Evolutionary conservation across 805 yeast species (phyloP).

Genomic region (Saccharomycopsis sp.): DNA sequence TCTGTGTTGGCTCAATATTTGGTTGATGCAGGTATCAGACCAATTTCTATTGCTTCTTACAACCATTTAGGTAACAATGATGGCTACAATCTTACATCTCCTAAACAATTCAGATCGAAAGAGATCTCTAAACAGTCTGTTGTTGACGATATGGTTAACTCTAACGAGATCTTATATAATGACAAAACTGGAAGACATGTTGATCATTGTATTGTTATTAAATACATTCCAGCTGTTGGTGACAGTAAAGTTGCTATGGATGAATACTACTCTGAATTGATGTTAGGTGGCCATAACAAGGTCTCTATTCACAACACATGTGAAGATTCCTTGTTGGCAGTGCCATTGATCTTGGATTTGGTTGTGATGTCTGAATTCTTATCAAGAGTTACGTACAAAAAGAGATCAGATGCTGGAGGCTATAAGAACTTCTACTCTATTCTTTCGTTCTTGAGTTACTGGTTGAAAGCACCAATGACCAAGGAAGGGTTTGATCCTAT

Average conservation of each 20-base stretch:
- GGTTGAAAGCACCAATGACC: slow-evolving; percentile 95
- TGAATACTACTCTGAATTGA: slow-evolving; percentile 92
- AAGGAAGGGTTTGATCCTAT: slow-evolving; percentile 87
- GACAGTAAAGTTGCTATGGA: slow-evolving; percentile 98
- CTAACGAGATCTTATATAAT: slow-evolving; percentile 79
- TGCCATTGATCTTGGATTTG: slow-evolving; percentile 89
- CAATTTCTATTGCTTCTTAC: slow-evolving; percentile 89
- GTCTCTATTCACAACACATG: slow-evolving; percentile 92
- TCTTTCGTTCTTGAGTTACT: slow-evolving; percentile 79
- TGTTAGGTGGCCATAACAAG: slow-evolving; percentile 97
- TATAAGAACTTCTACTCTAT: slow-evolving; percentile 76
- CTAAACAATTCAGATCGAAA: slow-evolving; percentile 89
- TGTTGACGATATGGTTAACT: slow-evolving; percentile 88
- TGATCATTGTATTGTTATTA: slow-evolving; percentile 93
- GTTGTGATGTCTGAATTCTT: slow-evolving; percentile 86
- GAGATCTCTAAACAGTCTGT: slow-evolving; percentile 92
- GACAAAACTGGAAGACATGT: slow-evolving; percentile 69
- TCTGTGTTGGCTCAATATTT: slow-evolving; percentile 94
- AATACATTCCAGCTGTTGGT: slow-evolving; percentile 89
- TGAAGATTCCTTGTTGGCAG: slow-evolving; percentile 91
- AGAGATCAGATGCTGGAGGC: slow-evolving; percentile 37
- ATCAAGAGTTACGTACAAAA: slow-evolving; percentile 76
- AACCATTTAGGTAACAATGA: slow-evolving; percentile 96
- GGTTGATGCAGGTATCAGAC: slow-evolving; percentile 96
- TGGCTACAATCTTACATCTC: slow-evolving; percentile 86